Percentiles rank a stretch among this genome's conserved stretches.
Evolutionary conservation across 306 rosid species (phyloP).

Genomic region (Hylodesmum podocarpum): DNA sequence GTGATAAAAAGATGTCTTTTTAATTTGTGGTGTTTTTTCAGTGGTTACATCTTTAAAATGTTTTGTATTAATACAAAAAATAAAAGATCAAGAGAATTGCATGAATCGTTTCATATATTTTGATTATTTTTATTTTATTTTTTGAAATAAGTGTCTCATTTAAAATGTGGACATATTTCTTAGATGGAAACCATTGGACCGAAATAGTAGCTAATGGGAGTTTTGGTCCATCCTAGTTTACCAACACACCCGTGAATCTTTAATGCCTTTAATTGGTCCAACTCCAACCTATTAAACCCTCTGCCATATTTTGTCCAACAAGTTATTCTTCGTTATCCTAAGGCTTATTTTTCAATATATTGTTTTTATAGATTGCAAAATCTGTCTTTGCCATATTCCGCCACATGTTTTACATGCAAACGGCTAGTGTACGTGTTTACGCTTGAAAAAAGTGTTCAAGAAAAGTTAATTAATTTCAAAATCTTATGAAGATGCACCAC

Average conservation of each 20-base stretch:
- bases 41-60: neutral
- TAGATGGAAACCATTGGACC: neutral
- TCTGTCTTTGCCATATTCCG: neutral
- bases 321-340: neutral
- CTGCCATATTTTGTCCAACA: neutral
- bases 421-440: neutral
- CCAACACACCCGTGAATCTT: neutral
- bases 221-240: neutral
- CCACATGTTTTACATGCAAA: conserved; percentile 25
- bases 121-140: neutral
- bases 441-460: conserved; percentile 3
- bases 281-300: neutral
- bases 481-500: neutral
- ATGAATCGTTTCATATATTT: neutral
- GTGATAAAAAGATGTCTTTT: neutral
- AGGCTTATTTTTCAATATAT: neutral
- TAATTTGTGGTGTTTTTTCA: neutral
- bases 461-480: neutral
- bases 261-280: neutral
- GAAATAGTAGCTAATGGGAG: neutral
- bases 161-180: neutral
- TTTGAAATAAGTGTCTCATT: neutral
- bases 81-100: neutral
- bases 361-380: neutral
- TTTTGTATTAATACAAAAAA: neutral